Conservation (phyloP, 2,329 filamentous ascomycete genomes). For the Tolypocladium amazonense region DNA sequence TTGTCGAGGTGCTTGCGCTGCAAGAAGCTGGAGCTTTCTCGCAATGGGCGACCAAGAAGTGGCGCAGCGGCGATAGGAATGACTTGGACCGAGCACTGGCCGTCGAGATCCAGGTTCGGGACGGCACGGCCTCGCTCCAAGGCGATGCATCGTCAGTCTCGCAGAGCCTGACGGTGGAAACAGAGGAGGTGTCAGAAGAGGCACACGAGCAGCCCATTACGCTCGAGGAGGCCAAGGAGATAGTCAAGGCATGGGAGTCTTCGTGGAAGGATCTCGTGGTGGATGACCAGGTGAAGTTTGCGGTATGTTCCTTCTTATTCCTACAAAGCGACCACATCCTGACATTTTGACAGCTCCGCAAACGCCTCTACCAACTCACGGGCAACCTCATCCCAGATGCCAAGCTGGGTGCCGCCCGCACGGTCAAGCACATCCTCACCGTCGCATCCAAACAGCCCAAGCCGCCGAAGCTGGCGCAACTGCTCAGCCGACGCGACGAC, state of each 20-base stretch:
- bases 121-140: conserved; percentile 28
- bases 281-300: conserved; percentile 56
- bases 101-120: conserved; percentile 26
- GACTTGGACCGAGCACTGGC: conserved; percentile 24
- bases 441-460: conserved; percentile 43
- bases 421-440: conserved; percentile 42
- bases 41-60: conserved; percentile 21
- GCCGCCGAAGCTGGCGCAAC: conserved; percentile 51
- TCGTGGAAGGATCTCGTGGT: conserved; percentile 51
- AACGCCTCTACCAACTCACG: conserved; percentile 73
- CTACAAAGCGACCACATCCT: neutral
- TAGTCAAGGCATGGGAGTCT: conserved; percentile 35
- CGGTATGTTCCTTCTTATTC: conserved; percentile 40
- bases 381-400: conserved; percentile 65
- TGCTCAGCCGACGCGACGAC: conserved; percentile 35
- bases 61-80: conserved; percentile 18
- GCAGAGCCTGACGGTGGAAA: conserved; percentile 19
- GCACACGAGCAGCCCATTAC: conserved; percentile 13
- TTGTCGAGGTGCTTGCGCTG: conserved; percentile 40
- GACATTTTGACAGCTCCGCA: conserved; percentile 53
- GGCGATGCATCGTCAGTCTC: conserved; percentile 25
- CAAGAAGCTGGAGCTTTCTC: conserved; percentile 18
- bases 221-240: conserved; percentile 28
- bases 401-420: conserved; percentile 45
- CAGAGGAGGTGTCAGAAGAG: conserved; percentile 11